Base-by-base conservation (phyloP, 169 alveolate species). In the Besnoitia besnoiti region DNA sequence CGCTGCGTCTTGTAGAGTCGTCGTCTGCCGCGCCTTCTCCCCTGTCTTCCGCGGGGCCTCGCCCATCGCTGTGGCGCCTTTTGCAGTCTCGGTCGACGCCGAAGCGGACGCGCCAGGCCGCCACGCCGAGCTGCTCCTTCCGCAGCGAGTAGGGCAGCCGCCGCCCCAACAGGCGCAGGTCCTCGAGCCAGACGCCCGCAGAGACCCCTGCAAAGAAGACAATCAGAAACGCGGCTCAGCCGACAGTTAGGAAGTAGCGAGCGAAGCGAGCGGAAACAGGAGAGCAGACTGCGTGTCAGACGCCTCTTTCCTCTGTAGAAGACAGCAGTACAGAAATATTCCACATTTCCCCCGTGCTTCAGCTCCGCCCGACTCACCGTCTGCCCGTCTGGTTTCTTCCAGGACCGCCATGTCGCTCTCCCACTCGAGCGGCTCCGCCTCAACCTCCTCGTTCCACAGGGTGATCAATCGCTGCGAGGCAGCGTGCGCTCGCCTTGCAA, bases 71-170 rank as follows among this genome's bases (percentile, higher is more conserved):
- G n/a, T n/a, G n/a, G n/a, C n/a, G n/a, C n/a, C n/a, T n/a, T n/a
- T n/a, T n/a, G n/a, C n/a, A n/a, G 67, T 3, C 27, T 55, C n/a
- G 33, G 67, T 55, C 27, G 4, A 19, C 67, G 24, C 24, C 67
- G 24, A 55, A 55, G 24, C 67, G 67, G 5, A 55, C 67, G 67
- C 67, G 67, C 67, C 67, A 55, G 3, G 67, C 67, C 39, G 82
- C 85, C n/a, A 33, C 85, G 19, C 92, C 92, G 12, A 88, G 47
- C 50, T 67, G 92, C 76, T 40, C 47, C 46, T 10, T 21, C 24
- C 51, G n/a, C 39, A 85, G 92, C 40, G 92, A 85, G 84, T 7
- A 88, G 37, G 92, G 92, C 50, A 88, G 61, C 2, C 92, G 85
- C 75, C 92, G 51, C 21, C 92, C 92, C n/a, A 88, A 14, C 62